Conservation (phyloP, 83 land plant genomes). For the Thuja plicata region DNA sequence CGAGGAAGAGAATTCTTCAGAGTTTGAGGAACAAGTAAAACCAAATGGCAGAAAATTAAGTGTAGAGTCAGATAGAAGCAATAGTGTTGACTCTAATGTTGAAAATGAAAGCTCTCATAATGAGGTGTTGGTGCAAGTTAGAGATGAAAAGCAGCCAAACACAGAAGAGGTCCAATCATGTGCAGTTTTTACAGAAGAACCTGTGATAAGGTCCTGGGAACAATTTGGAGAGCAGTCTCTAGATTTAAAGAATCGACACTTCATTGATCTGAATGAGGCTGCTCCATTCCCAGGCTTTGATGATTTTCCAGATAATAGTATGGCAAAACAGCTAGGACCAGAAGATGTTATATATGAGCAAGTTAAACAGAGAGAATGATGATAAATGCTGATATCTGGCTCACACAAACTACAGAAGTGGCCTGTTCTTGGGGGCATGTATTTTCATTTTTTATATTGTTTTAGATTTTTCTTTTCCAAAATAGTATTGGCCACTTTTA, state of each 20-base stretch:
- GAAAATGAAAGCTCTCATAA: conserved; percentile 10
- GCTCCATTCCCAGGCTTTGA: conserved; percentile 17
- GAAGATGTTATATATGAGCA: neutral
- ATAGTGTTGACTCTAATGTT: neutral
- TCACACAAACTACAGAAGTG: neutral
- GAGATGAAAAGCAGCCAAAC: conserved; percentile 9
- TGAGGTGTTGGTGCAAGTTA: neutral
- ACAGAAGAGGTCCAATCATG: neutral
- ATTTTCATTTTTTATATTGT: neutral
- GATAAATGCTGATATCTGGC: neutral
- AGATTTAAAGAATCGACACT: conserved; percentile 11
- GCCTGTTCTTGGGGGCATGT: neutral
- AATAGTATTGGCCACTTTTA: neutral
- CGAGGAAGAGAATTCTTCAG: conserved; percentile 5
- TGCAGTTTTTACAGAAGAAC: conserved; percentile 3
- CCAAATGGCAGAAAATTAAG: conserved; percentile 3
- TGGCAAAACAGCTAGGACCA: conserved; percentile 1
- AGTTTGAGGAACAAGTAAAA: neutral
- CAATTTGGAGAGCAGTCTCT: conserved; percentile 16
- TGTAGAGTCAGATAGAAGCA: conserved; percentile 7
- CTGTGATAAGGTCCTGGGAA: conserved; percentile 17
- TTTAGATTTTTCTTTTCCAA: neutral
- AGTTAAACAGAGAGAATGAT: neutral
- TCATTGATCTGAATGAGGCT: conserved; percentile 17
- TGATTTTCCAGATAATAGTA: neutral